These are phyloP conservation scores for Sextonia rubra DNA, from an alignment of 164 flowering plant genomes.

Conservation along the genomic window DNA sequence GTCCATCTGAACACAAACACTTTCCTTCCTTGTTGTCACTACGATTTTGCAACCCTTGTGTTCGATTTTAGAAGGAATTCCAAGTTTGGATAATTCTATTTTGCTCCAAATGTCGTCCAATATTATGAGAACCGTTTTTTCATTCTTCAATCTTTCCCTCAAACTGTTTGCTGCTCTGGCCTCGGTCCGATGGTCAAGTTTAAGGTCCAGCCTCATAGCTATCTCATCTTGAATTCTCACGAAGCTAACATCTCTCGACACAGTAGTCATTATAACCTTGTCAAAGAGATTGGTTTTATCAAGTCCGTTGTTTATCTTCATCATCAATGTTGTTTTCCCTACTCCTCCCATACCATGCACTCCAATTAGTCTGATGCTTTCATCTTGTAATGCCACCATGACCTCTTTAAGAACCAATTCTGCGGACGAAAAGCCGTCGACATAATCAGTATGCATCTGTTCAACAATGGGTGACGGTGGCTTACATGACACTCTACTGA, in stretches of 20 bases:
- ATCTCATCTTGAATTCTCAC: neutral
- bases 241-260: neutral
- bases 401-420: neutral
- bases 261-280: neutral
- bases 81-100: constrained; percentile 12
- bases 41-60: constrained; percentile 15
- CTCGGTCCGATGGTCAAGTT: neutral
- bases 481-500: neutral
- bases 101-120: constrained; percentile 33
- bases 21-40: constrained; percentile 13
- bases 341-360: too few species aligned
- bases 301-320: neutral
- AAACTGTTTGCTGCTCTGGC: constrained; percentile 5
- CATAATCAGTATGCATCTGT: neutral
- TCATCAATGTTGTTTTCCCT: neutral
- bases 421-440: neutral
- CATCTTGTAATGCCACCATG: neutral
- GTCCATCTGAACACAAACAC: constrained; percentile 13
- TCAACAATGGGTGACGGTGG: neutral
- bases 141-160: constrained; percentile 2
- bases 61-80: constrained; percentile 16
- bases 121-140: constrained; percentile 19
- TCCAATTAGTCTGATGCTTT: neutral
- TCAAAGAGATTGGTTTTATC: neutral
- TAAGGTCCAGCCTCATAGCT: neutral